Evolutionary conservation across 2,329 filamentous ascomycete genomes (phyloP), one percentile per base, ranked within the genome.

Genomic region (Fusarium sp.): DNA sequence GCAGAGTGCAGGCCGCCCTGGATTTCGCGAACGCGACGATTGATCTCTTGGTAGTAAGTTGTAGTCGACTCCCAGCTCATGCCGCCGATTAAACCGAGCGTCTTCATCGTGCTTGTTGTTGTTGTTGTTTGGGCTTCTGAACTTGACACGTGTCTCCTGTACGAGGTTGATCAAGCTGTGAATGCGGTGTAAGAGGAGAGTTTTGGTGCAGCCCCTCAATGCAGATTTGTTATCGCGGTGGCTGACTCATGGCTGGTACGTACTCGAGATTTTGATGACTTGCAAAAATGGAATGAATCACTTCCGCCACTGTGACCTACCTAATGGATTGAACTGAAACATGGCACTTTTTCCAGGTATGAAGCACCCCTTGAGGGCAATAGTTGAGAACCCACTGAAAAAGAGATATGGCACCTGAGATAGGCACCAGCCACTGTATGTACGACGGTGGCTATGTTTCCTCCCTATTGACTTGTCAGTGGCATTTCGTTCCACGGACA

Each of bases 61-160:
- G 71, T 69, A 3, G 77, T 79, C 0, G 78, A 78, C 17, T 78
- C 75, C 73, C 73, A 78, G 51, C 73, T 79, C 77, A 78, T 79
- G 20, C 78, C 78, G 4, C 77, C 78, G 14, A 79, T 69, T 1
- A 79, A 34, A 4, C 78, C 78, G 4, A 78, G 51, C 1, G 77
- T 78, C 54, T 77, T 78, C 79, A 78, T 78, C 1, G 38, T 58
- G 67, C n/a, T 24, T 34, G 17, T 20, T n/a, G 2, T 17, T 8
- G 26, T 34, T 8, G 26, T 34, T 54, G 14, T 48, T 34, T 51
- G 10, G 13, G 11, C 20, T n/a, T 30, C 15, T 22, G 26, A 30
- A 28, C 30, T 57, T n/a, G 18, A 28, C 14, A 36, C 55, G 55
- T 47, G 55, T 14, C 39, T 17, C 10, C 9, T 57, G 14, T 14